These are phyloP conservation scores for Talaromyces sp. DNA, from an alignment of 2,329 filamentous ascomycete genomes.

Conservation along the genomic window DNA sequence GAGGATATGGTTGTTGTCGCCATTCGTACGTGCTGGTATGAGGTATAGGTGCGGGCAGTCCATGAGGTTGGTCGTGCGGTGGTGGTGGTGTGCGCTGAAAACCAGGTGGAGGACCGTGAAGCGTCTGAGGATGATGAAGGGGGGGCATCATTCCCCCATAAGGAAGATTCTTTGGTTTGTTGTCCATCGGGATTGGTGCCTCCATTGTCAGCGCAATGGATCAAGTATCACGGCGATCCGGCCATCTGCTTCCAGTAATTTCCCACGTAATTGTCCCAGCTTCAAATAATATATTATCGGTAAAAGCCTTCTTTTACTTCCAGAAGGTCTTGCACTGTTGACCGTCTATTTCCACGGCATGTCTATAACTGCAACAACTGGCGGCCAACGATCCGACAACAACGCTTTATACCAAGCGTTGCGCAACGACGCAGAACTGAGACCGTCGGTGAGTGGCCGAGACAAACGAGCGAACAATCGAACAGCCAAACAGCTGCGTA, in stretches of 20 bases:
- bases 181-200: slow-evolving; percentile 28
- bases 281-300: background rate
- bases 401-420: background rate
- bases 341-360: background rate
- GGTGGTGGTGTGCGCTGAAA: slow-evolving; percentile 13
- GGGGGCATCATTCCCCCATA: slow-evolving; percentile 26
- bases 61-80: slow-evolving; percentile 29
- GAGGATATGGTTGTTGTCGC: slow-evolving; percentile 33
- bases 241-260: slow-evolving; percentile 22
- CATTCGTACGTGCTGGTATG: slow-evolving; percentile 34
- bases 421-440: slow-evolving; percentile 8
- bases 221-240: slow-evolving; percentile 20
- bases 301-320: background rate
- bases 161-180: slow-evolving; percentile 28
- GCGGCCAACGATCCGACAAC: slow-evolving; percentile 4
- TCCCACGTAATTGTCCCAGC: background rate
- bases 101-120: slow-evolving; percentile 14
- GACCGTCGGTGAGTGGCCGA: background rate
- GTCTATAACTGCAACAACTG: background rate
- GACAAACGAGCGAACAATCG: slow-evolving; percentile 6
- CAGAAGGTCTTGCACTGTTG: background rate
- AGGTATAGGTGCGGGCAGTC: slow-evolving; percentile 25
- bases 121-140: slow-evolving; percentile 26
- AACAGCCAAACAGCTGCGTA: background rate
- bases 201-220: slow-evolving; percentile 29